These are phyloP conservation scores for Daldinia childiae DNA, from an alignment of 495 filamentous ascomycete genomes.

Conservation along the genomic window DNA sequence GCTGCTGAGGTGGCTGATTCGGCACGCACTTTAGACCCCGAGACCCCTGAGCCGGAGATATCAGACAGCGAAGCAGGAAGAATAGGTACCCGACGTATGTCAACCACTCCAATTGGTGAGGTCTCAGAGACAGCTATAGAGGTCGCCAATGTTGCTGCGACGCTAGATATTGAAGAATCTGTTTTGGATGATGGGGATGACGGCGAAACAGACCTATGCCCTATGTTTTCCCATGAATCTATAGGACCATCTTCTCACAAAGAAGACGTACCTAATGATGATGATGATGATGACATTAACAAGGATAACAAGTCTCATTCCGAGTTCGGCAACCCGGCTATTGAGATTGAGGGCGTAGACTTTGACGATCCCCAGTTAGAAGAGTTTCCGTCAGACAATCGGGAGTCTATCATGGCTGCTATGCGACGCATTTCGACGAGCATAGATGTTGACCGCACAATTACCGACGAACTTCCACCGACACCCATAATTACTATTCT, in stretches of 20 bases:
- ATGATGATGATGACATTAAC: background rate
- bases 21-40: constrained; percentile 45
- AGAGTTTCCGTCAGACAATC: constrained; percentile 58
- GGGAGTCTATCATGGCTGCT: constrained; percentile 56
- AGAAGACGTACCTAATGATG: constrained; percentile 22
- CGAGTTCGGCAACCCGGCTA: constrained; percentile 17
- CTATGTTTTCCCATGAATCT: constrained; percentile 60
- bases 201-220: constrained; percentile 44
- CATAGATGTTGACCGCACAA: constrained; percentile 55
- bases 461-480: constrained; percentile 49
- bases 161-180: constrained; percentile 30
- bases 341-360: constrained; percentile 47
- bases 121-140: constrained; percentile 45
- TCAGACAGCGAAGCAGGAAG: constrained; percentile 47
- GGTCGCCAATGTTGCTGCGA: constrained; percentile 35
- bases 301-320: constrained; percentile 25
- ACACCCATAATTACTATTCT: constrained; percentile 48
- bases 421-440: constrained; percentile 57
- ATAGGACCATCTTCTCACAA: constrained; percentile 39
- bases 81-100: constrained; percentile 25
- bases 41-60: constrained; percentile 35
- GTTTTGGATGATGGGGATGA: constrained; percentile 35
- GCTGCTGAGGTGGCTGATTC: constrained; percentile 61
- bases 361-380: constrained; percentile 62
- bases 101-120: constrained; percentile 32